Evolutionary conservation across 306 rosid genomes (phyloP).

Genomic region (Canavalia ensiformis): DNA sequence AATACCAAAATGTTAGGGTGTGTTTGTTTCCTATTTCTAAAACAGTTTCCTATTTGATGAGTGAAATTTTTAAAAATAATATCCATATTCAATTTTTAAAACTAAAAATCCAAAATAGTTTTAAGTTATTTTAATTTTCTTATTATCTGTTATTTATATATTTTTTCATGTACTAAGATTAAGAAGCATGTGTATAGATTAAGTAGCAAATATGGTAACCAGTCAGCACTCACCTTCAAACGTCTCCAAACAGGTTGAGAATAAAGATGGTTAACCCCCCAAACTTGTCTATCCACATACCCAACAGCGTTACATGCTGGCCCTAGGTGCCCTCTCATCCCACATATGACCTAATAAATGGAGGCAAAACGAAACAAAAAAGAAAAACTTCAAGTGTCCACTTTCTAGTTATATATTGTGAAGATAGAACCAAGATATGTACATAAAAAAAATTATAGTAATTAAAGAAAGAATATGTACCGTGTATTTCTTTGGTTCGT

Average conservation of each 20-base stretch:
- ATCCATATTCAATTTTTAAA: too few species aligned
- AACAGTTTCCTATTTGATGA: too few species aligned
- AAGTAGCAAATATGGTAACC: not conserved
- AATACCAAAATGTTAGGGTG: not conserved
- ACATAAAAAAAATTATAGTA: not conserved
- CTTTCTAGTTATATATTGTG: not conserved
- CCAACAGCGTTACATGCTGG: constrained; percentile 97
- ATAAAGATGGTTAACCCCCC: constrained; percentile 94
- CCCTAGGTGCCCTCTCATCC: constrained; percentile 89
- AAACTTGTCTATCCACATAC: constrained; percentile 79
- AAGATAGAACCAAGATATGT: not conserved
- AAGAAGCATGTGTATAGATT: not conserved
- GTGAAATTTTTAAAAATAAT: too few species aligned
- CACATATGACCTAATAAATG: constrained; percentile 74
- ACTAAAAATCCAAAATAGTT: too few species aligned
- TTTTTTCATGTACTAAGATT: too few species aligned
- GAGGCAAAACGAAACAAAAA: not conserved
- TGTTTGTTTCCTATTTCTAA: too few species aligned
- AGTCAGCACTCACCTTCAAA: constrained; percentile 58
- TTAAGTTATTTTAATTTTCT: too few species aligned
- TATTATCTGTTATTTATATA: too few species aligned
- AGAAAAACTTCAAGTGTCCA: not conserved
- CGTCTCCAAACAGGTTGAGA: constrained; percentile 84
- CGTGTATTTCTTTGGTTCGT: constrained; percentile 53
- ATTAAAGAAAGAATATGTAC: constrained; percentile 48